These are phyloP conservation scores for Lactuca saligna DNA, from an alignment of 129 eudicot species.

Conservation along the genomic window DNA sequence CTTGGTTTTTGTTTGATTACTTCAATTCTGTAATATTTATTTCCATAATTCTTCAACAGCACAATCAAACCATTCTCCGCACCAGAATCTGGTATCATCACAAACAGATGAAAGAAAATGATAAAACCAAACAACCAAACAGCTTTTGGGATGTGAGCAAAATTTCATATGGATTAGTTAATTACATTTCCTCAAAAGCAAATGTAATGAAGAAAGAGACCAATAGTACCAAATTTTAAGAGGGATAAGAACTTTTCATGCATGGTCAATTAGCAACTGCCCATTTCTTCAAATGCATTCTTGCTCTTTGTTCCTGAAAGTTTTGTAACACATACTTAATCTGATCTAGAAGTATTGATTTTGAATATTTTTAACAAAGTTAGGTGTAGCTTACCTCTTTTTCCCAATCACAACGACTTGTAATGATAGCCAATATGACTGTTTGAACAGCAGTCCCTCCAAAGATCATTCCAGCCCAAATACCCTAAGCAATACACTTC, in stretches of 20 bases:
- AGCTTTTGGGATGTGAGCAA: conserved; percentile 1
- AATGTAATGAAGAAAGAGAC: background rate
- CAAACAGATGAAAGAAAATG: conserved; percentile 4
- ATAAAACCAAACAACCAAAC: background rate
- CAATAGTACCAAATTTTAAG: conserved; percentile 15
- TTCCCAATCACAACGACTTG: conserved; percentile 81
- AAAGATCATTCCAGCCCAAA: conserved; percentile 97
- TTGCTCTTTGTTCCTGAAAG: conserved; percentile 39
- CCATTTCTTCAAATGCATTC: conserved; percentile 42
- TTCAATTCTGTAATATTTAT: too few species aligned
- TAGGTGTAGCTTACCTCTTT: conserved; percentile 52
- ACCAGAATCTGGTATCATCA: background rate
- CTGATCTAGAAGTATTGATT: background rate
- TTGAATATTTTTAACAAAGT: background rate
- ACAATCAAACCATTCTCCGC: background rate
- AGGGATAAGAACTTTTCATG: conserved; percentile 21
- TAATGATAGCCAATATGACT: conserved; percentile 54
- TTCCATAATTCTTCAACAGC: background rate
- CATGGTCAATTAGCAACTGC: conserved; percentile 28
- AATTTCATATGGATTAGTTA: background rate
- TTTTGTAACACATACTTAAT: conserved; percentile 4
- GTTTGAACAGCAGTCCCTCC: conserved; percentile 93
- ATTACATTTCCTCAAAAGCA: conserved; percentile 1
- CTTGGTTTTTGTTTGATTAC: too few species aligned
- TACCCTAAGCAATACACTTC: conserved; percentile 37